Evolutionary conservation across 1,284 basidiomycete species (phyloP), one percentile per base, ranked within the genome.

Genomic region (Fistulinella staudtii): DNA sequence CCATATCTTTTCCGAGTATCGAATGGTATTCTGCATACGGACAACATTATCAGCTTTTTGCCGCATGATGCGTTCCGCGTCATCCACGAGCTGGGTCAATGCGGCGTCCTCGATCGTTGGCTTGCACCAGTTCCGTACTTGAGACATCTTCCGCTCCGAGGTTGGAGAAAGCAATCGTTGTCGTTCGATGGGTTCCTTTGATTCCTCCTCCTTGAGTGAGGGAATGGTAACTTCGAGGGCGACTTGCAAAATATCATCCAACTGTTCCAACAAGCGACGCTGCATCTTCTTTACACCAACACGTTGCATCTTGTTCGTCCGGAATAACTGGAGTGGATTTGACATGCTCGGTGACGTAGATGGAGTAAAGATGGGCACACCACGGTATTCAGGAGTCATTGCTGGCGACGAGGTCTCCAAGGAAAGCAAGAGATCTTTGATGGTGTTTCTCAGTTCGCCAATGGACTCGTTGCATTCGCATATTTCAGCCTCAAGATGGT

Each of bases 1-100:
- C 66, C 96, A 85, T 21, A 97, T 90, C 69, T 96, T 96, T 71
- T 99, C 96, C 27, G 93, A 87, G 66, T 99, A 99, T 49, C 92
- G 78, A 54, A 99, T 96, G 20, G 93, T 98, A 64, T 97, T 98
- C 68, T 96, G 90, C 85, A 99, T 87, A 33, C 96, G 86, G 47
- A 93, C 91, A 37, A 98, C 89, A 50, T 88, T 93, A 67, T 94
- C 94, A 51, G 94, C 81, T 75, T 99, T 99, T 65, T 89, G 83
- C 28, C 89, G 78, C 75, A 96, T 89, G 28, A 95, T 79, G 28
- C 86, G 80, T 55, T 94, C 91, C 8, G 86, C 86, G 60, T 99
- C 94, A 47, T 84, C 79, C 43, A 89, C 78, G 24, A 99, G 77
- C 54, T 89, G 79, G 6, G 79, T 74, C 41, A 99, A 71, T 0